Evolutionary conservation across 495 filamentous ascomycete species (phyloP).

Genomic region (Bacidia gigantensis): DNA sequence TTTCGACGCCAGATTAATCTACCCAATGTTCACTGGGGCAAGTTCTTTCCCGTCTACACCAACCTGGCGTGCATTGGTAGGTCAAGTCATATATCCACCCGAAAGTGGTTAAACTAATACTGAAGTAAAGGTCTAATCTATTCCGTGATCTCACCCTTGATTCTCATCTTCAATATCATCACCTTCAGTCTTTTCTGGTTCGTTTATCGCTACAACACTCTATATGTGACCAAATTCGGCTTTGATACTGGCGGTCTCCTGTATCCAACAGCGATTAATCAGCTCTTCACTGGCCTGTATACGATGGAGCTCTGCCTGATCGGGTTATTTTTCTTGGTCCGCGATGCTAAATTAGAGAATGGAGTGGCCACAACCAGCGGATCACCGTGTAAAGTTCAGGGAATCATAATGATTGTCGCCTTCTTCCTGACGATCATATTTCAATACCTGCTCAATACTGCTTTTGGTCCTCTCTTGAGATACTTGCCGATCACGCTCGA

Average conservation of each 20-base stretch:
- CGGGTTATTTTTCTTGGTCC: conserved; percentile 80
- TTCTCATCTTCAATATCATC: conserved; percentile 84
- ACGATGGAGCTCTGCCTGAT: conserved; percentile 86
- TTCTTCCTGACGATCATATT: conserved; percentile 59
- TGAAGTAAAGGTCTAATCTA: conserved; percentile 57
- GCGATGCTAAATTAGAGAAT: conserved; percentile 27
- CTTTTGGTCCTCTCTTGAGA: conserved; percentile 72
- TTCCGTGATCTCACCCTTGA: conserved; percentile 76
- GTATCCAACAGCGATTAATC: conserved; percentile 88
- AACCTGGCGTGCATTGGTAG: conserved; percentile 83
- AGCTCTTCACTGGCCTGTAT: conserved; percentile 88
- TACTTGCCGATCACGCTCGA: conserved; percentile 93
- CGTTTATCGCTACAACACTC: conserved; percentile 88
- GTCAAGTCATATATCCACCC: conserved; percentile 8
- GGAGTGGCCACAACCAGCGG: conserved; percentile 32
- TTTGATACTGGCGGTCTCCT: conserved; percentile 88
- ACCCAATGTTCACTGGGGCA: conserved; percentile 74
- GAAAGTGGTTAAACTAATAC: conserved; percentile 10
- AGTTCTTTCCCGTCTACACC: conserved; percentile 89
- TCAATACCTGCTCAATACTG: conserved; percentile 68
- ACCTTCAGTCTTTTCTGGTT: conserved; percentile 94
- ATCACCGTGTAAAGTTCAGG: conserved; percentile 60
- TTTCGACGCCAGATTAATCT: conserved; percentile 74
- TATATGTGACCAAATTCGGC: conserved; percentile 85
- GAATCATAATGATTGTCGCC: conserved; percentile 75